Base-by-base conservation (phyloP, 73 alveolate species). In the Paramecium tetraurelia region DNA sequence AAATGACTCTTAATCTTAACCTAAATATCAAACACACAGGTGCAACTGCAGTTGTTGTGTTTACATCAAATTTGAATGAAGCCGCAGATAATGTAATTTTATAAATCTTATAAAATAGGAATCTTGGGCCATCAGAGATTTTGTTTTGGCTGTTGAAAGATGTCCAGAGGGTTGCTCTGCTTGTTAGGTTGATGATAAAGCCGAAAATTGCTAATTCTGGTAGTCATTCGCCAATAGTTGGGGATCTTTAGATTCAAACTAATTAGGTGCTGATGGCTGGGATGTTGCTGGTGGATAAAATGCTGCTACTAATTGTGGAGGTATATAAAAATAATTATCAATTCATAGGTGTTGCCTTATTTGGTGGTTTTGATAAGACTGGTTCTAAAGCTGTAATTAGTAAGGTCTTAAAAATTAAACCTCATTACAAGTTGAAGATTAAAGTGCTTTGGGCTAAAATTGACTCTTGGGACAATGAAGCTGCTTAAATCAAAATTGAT, bases 381-480 rank as follows among this genome's bases (percentile, higher is more conserved):
- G 90, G 76, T 20, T 10, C 53, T 5, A 48, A 18, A 80, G 24
- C 53, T 14, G 35, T 48, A 7, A 14, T 80, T 4, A 31, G 63
- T 5, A 80, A 41, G 7, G 16, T 63, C 6, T 22, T 80, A 11
- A 44, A 44, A 24, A 8, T 80, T 0, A 40, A 40, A 0, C 76
- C 76, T 4, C 90, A 80, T 80, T 80, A 44, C 33, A 80, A 41
- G 27, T 24, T 80, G 24, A 80, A 80, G 33, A 24, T 80, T 27
- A 80, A 80, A 22, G 57, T 80, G 5, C 75, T 80, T 44, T 18
- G 20, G 31, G 53, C 77, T 22, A 80, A 80, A 24, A 80, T 80
- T 22, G 90, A 80, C 14, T 80, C 90, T 22, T 80, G 90, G 90
- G 90, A 80, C 7, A 80, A 80, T 80, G 90, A 80, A 46, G 70